Evolutionary conservation across 1,284 basidiomycete genomes (phyloP), one percentile per base, ranked within the genome.

Genomic region (Microbotryum intermedium): DNA sequence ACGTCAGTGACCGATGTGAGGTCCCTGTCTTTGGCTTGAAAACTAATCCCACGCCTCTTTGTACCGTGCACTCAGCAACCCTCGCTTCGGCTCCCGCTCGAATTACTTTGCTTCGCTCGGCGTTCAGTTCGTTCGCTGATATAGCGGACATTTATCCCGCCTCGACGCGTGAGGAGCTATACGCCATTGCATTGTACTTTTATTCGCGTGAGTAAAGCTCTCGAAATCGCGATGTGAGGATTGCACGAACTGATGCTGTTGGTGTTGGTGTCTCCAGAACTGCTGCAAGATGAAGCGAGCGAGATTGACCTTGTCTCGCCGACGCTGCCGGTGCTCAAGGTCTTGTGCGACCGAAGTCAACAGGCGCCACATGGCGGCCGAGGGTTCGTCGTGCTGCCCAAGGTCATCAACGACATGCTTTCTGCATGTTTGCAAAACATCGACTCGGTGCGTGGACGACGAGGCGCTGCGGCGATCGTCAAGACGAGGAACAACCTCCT

Each of bases 401-500:
- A 70, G 20, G 77, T 90, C 6, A 76, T 95, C 0, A 91, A 97
- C 71, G 91, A 90, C 7, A 77, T 97, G 43, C 75, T 97, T 11
- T 92, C 90, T 0, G 81, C 86, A 2, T 91, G 89, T 71, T 75
- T 98, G 44, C 77, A 86, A 55, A 88, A 92, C 70, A 80, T 97
- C 25, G 91, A 97, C 68, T 90, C 88, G 65, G 90, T 95, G 85
- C 83, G 90, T 90, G 84, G 87, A 10, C 83, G 91, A 50, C 80
- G 85, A 60, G 93, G 92, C 4, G 70, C 80, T 0, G 83, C 88
- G 11, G 87, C 88, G 2, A 77, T 81, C 9, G 83, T 85, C 75
- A 97, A 97, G 77, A 81, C 89, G 74, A 93, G 90, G 76, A 90
- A 86, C 73, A 97, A 95, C 74, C 80, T 97, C 60, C 77, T 97